These are phyloP conservation scores for Fusarium illudens DNA, from an alignment of 2,329 filamentous ascomycete genomes.

Conservation along the genomic window DNA sequence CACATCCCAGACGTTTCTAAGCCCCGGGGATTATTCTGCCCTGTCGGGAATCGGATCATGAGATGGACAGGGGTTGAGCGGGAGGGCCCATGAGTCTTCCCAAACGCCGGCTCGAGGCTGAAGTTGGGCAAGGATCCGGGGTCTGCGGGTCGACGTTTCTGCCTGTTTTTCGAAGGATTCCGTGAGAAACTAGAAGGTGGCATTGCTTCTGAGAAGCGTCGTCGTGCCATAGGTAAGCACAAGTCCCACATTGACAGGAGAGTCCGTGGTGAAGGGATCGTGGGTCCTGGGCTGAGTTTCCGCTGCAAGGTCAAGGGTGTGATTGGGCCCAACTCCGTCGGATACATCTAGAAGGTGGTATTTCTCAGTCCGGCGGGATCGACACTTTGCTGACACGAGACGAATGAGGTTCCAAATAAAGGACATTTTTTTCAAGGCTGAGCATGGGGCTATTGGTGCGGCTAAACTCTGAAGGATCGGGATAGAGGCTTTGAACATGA, in stretches of 20 bases:
- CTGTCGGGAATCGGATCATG: slow-evolving; percentile 18
- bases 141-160: neutral
- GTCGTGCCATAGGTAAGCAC: neutral
- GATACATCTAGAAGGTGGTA: slow-evolving; percentile 4
- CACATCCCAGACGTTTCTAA: too few species aligned
- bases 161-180: neutral
- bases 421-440: neutral
- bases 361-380: neutral
- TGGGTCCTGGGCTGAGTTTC: neutral
- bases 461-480: neutral
- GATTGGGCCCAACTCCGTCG: neutral
- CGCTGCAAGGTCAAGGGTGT: slow-evolving; percentile 3
- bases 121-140: neutral
- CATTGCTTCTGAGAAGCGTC: neutral
- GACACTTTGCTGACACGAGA: neutral
- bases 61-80: slow-evolving; percentile 4
- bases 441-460: neutral
- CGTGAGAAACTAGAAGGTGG: neutral
- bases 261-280: neutral
- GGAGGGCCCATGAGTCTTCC: slow-evolving; percentile 17
- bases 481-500: neutral
- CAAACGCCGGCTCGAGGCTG: slow-evolving; percentile 26
- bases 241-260: neutral
- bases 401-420: neutral
- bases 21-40: slow-evolving; percentile 18